Conservation (phyloP, 208 protist genomes). For the Acanthamoeba culbertsoni region DNA sequence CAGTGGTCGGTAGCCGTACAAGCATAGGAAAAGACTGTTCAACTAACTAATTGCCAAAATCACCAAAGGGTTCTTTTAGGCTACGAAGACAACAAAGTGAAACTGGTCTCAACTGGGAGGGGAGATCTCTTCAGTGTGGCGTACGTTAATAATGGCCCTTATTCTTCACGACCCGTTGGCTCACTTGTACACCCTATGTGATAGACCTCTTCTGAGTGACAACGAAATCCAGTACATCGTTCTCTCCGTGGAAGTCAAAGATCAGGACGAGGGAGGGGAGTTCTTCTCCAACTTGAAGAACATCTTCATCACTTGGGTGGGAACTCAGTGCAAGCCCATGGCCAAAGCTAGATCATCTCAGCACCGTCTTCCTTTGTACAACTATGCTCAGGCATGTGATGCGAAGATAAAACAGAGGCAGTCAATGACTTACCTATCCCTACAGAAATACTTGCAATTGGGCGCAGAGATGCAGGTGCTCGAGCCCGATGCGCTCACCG, state of each 20-base stretch:
- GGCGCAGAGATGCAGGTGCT: slow-evolving; percentile 49
- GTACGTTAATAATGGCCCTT: not conserved
- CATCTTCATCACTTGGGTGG: slow-evolving; percentile 63
- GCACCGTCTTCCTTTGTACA: slow-evolving; percentile 30
- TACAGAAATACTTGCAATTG: slow-evolving; percentile 50
- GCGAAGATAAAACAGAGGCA: not conserved
- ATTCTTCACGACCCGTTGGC: not conserved
- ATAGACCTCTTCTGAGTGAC: not conserved
- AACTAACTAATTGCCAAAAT: not conserved
- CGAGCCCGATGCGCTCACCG: slow-evolving; percentile 17
- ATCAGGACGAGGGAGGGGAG: not conserved
- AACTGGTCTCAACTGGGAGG: not conserved
- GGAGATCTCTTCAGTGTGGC: not conserved
- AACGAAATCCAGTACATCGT: not conserved
- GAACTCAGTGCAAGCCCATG: slow-evolving; percentile 43
- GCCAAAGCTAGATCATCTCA: slow-evolving; percentile 33
- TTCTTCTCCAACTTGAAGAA: not conserved
- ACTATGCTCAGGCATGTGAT: not conserved
- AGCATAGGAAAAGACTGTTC: not conserved
- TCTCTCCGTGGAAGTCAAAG: not conserved
- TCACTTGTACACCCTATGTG: not conserved
- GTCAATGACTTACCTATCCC: not conserved
- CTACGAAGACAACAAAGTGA: not conserved
- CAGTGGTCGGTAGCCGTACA: not conserved
- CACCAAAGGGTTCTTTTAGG: not conserved